These are phyloP conservation scores for Lachancea mirantina DNA, from an alignment of 805 yeast species.

Conservation along the genomic window DNA sequence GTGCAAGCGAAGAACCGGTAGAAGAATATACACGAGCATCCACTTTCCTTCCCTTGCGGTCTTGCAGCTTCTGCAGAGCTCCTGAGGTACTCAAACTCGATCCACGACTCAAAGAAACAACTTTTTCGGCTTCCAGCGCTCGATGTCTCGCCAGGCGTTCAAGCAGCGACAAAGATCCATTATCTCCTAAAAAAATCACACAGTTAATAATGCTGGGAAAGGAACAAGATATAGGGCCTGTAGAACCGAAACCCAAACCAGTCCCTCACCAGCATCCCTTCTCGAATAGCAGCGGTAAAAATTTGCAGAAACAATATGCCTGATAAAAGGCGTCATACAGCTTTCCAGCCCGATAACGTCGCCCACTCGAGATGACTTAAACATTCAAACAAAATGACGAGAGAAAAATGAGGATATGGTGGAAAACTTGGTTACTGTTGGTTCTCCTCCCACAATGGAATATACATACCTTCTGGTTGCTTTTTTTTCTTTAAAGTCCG, in stretches of 20 bases:
- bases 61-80: not conserved
- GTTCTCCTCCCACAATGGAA: too few species aligned
- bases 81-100: not conserved
- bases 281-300: too few species aligned
- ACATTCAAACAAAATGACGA: not conserved
- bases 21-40: not conserved
- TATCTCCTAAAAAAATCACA: slow-evolving; percentile 1
- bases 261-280: too few species aligned
- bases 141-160: slow-evolving; percentile 43
- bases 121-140: slow-evolving; percentile 7
- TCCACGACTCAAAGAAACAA: not conserved
- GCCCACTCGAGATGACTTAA: not conserved
- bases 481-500: slow-evolving; percentile 25
- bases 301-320: too few species aligned
- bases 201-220: not conserved
- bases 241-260: too few species aligned
- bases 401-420: too few species aligned
- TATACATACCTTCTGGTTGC: slow-evolving; percentile 41
- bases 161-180: slow-evolving; percentile 33
- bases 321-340: too few species aligned
- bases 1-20: not conserved
- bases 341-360: too few species aligned
- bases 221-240: slow-evolving; percentile 1
- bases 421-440: too few species aligned
- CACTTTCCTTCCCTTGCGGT: not conserved